Evolutionary conservation across 2,329 filamentous ascomycete species (phyloP), one percentile per base, ranked within the genome.

Genomic region (Ophiostoma triangulosporum): DNA sequence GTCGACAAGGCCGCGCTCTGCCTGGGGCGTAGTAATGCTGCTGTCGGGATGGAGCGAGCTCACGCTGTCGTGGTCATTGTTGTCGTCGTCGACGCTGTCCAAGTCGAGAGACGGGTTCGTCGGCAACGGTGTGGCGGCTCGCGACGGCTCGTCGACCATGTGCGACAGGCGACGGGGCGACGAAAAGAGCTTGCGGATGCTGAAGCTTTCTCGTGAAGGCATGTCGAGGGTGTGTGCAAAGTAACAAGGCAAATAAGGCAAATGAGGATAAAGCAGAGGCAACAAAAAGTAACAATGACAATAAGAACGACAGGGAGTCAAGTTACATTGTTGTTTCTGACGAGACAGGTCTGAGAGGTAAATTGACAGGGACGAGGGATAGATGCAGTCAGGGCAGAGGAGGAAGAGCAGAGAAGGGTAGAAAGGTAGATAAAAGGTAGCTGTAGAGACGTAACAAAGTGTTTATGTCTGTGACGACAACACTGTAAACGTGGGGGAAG

Each of bases 161-260:
- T 53, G 20, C 15, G 54, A 56, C 12, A 38, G 38, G 7, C 56
- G 59, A 45, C 61, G 63, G 40, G 59, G 58, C 51, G 67, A 65
- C 32, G 66, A 64, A 56, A 73, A 68, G 27, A 73, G 63, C 62
- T 66, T 68, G 56, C 71, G 68, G 58, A 74, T 72, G 61, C 62
- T 71, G 61, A 72, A 68, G 57, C 63, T 63, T 48, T 69, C 64
- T 57, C 65, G 68, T 54, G 70, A 70, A 65, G 67, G 61, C 63
- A 71, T 73, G 55, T 54, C 68, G 63, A 57, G 51, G 27, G 33
- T 15, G 15, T 8, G 27, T 2, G 40, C 40, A 14, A 4, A 29
- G 48, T 32, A 22, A 35, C n/a, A 24, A 12, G 38, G 20, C n/a
- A 20, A 40, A 40, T 20, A 43, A 12, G n/a, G n/a, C 35, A 31